Evolutionary conservation across 345 rosid species (phyloP).

Genomic region (Nasturtium officinale): DNA sequence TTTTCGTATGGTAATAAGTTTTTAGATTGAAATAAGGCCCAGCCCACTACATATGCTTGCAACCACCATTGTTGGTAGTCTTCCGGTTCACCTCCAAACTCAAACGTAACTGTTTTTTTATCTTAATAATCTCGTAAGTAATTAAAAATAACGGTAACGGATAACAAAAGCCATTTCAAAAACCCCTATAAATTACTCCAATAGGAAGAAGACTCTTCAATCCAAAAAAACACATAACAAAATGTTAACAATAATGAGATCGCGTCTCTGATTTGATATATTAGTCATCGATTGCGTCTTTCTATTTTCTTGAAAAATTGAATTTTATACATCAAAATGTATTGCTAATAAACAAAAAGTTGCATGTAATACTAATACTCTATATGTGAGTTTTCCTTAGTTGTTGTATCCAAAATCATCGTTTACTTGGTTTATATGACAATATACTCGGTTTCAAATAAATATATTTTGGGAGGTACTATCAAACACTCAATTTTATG

Average conservation of each 20-base stretch:
- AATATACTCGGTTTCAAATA: conserved; percentile 1
- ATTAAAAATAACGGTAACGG: background rate
- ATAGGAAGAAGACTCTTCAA: conserved; percentile 2
- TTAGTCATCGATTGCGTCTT: background rate
- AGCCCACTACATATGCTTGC: background rate
- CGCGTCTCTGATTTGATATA: no score
- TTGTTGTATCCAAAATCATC: conserved; percentile 1
- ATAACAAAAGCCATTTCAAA: conserved; percentile 9
- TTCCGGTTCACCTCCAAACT: background rate
- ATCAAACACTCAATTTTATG: background rate
- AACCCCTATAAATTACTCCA: conserved; percentile 2
- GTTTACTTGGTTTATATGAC: background rate
- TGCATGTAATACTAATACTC: background rate
- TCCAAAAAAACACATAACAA: conserved; percentile 17
- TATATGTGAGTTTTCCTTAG: background rate
- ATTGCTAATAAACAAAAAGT: background rate
- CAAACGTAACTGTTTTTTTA: background rate
- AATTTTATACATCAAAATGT: background rate
- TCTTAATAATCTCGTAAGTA: background rate
- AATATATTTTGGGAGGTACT: background rate
- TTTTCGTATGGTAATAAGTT: background rate
- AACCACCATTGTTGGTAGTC: background rate
- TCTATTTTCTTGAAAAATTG: background rate
- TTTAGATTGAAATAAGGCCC: background rate
- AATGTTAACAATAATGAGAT: conserved; percentile 9